These are phyloP conservation scores for Oryza longistaminata DNA, from an alignment of 176 grass and related monocot species.

Conservation along the genomic window DNA sequence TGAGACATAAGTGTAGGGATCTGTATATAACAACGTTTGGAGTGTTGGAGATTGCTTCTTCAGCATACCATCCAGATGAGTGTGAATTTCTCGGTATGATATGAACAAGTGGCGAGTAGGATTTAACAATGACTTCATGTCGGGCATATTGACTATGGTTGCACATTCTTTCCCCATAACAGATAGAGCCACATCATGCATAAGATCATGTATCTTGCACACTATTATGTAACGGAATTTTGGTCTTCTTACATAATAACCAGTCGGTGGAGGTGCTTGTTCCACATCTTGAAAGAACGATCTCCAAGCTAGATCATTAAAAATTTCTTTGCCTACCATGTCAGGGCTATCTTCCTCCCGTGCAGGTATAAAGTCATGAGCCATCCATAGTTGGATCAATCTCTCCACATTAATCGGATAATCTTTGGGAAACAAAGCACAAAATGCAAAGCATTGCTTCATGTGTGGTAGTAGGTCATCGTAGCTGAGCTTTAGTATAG, in stretches of 20 bases:
- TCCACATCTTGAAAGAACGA: conserved; percentile 5
- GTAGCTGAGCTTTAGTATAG: too few relatives aligned
- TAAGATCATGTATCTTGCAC: background rate
- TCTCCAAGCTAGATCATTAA: background rate
- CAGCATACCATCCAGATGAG: too few relatives aligned
- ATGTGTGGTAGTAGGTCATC: background rate
- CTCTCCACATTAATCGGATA: background rate
- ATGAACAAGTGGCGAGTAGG: too few relatives aligned
- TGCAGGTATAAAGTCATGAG: too few relatives aligned
- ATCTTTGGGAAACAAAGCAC: conserved; percentile 30
- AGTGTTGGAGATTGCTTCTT: too few relatives aligned
- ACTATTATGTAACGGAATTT: too few relatives aligned
- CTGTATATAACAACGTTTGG: too few relatives aligned
- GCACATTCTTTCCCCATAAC: background rate
- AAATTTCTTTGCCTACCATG: background rate
- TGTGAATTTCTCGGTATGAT: too few relatives aligned
- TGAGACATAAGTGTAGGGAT: too few relatives aligned
- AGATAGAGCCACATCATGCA: background rate
- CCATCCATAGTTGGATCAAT: too few relatives aligned
- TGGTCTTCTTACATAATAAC: background rate
- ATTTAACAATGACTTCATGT: too few relatives aligned
- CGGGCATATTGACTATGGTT: too few relatives aligned
- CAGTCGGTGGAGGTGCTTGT: background rate
- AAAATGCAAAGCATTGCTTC: conserved; percentile 34
- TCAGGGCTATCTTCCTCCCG: background rate